Evolutionary conservation across 148 eudicot species (phyloP).

Genomic region (Rhododendron henanense): DNA sequence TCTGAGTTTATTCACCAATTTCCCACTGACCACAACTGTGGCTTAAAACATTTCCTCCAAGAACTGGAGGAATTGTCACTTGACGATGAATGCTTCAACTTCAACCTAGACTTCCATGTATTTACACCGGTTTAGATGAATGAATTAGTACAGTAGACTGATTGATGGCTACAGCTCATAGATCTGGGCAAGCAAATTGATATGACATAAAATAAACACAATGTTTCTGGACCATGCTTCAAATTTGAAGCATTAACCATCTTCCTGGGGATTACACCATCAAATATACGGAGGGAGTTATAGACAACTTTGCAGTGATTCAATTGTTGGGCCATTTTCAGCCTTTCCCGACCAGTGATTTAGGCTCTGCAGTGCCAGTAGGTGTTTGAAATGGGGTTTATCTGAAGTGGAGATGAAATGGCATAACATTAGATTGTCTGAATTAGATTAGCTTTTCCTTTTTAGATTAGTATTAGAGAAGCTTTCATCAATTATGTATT

Average conservation of each 20-base stretch:
- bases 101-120: not conserved
- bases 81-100: not conserved
- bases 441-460: not conserved
- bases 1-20: not conserved
- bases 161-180: not conserved
- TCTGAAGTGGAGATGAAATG: not conserved
- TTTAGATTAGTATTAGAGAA: not conserved
- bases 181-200: not conserved
- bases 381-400: not conserved
- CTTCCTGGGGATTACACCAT: not conserved
- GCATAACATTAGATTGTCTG: not conserved
- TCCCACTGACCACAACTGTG: too few relatives aligned
- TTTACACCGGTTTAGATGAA: not conserved
- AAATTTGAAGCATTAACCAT: not conserved
- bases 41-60: too few relatives aligned
- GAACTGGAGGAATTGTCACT: not conserved
- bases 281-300: not conserved
- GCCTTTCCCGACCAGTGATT: not conserved
- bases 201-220: too few relatives aligned
- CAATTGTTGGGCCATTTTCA: not conserved
- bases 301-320: not conserved
- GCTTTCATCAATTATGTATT: not conserved
- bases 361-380: not conserved
- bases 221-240: not conserved
- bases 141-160: not conserved